These are phyloP conservation scores for Phytophthora constricta DNA, from an alignment of 352 stramenopile genomes.

Conservation along the genomic window DNA sequence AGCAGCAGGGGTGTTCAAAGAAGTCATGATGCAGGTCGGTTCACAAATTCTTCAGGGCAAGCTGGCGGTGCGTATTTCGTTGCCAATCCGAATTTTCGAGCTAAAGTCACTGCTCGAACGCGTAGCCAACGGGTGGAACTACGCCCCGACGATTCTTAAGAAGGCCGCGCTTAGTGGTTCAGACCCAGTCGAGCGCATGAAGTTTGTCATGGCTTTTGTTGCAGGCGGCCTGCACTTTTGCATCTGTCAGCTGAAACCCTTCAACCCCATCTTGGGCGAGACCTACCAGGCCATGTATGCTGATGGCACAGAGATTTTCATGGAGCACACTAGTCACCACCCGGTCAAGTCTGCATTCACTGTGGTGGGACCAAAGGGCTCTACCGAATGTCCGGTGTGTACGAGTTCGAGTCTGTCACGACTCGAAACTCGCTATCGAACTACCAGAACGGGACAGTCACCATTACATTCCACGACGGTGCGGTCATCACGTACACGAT, in stretches of 20 bases:
- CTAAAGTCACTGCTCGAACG: slow-evolving; percentile 73
- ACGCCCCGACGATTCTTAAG: slow-evolving; percentile 76
- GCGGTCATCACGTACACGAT: slow-evolving; percentile 67
- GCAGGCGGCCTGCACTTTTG: slow-evolving; percentile 76
- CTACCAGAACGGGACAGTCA: slow-evolving; percentile 54
- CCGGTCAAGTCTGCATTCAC: slow-evolving; percentile 71
- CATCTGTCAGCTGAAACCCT: slow-evolving; percentile 76
- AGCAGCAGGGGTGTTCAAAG: slow-evolving; percentile 85
- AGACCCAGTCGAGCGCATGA: slow-evolving; percentile 73
- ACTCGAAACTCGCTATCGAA: slow-evolving; percentile 76
- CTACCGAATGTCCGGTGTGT: slow-evolving; percentile 61
- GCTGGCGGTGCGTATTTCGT: slow-evolving; percentile 69
- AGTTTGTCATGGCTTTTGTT: slow-evolving; percentile 76
- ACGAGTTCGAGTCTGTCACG: slow-evolving; percentile 78
- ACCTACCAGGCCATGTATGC: slow-evolving; percentile 78
- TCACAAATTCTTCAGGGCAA: slow-evolving; percentile 75
- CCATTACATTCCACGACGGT: slow-evolving; percentile 61
- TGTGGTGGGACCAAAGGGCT: slow-evolving; percentile 46
- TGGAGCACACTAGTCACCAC: slow-evolving; percentile 81
- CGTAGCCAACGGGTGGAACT: slow-evolving; percentile 79
- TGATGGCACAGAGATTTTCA: slow-evolving; percentile 71
- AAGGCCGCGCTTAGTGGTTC: slow-evolving; percentile 56
- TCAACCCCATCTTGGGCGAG: slow-evolving; percentile 84
- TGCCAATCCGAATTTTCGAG: slow-evolving; percentile 83
- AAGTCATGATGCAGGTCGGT: slow-evolving; percentile 79